These are phyloP conservation scores for Pyrenophora teres DNA, from an alignment of 2,329 filamentous ascomycete species.

Conservation along the genomic window DNA sequence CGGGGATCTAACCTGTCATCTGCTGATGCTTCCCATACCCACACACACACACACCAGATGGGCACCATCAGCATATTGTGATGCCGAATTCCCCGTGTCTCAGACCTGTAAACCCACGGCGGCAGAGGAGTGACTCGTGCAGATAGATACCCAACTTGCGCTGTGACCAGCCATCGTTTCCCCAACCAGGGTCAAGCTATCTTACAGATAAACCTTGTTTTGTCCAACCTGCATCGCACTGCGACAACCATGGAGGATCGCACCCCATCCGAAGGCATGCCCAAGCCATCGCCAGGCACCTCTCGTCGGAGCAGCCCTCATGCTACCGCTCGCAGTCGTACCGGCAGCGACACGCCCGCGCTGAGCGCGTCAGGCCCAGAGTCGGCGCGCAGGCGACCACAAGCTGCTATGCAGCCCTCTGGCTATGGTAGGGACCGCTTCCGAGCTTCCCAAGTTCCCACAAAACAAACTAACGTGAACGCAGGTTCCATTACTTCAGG, in stretches of 20 bases:
- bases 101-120: conserved; percentile 12
- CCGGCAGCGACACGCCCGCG: conserved; percentile 27
- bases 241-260: conserved; percentile 37
- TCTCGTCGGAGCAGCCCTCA: conserved; percentile 34
- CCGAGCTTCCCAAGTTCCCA: not conserved
- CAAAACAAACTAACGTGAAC: conserved; percentile 7
- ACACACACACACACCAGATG: conserved; percentile 22
- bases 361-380: conserved; percentile 28
- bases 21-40: conserved; percentile 22
- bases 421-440: conserved; percentile 38
- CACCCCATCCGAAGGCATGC: conserved; percentile 30
- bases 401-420: conserved; percentile 33
- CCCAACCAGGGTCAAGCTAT: conserved; percentile 11
- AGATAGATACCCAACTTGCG: conserved; percentile 14
- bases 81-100: conserved; percentile 10
- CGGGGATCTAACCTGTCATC: conserved; percentile 25
- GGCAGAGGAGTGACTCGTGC: conserved; percentile 21
- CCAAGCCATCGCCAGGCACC: conserved; percentile 27
- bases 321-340: not conserved
- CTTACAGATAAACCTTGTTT: conserved; percentile 1
- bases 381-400: conserved; percentile 37
- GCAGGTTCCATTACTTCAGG: conserved; percentile 45
- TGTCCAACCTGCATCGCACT: conserved; percentile 9
- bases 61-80: conserved; percentile 11
- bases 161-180: conserved; percentile 12